Conservation (phyloP, 1,284 basidiomycete species). For the Leccinum angustisporum region DNA sequence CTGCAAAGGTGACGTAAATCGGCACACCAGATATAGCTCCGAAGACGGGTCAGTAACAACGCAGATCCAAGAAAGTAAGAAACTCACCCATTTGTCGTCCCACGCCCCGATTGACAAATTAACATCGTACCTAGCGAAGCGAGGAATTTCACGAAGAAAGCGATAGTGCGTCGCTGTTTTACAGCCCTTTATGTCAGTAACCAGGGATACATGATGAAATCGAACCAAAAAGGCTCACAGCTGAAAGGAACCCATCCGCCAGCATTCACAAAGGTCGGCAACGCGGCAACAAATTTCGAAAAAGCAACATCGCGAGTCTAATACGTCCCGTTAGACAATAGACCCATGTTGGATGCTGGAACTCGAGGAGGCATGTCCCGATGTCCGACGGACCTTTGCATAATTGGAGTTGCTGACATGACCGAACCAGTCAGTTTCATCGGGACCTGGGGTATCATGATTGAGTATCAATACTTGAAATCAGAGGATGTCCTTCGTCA, state of each 20-base stretch:
- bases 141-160: conserved; percentile 79
- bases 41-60: background rate
- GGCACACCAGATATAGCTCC: conserved; percentile 22
- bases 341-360: background rate
- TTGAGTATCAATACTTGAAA: conserved; percentile 4
- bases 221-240: conserved; percentile 37
- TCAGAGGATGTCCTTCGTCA: background rate
- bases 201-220: background rate
- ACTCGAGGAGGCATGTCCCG: background rate
- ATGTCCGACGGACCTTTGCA: conserved; percentile 48
- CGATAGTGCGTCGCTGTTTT: conserved; percentile 64
- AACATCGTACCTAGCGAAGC: conserved; percentile 67
- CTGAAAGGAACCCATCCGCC: conserved; percentile 71
- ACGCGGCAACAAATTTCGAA: conserved; percentile 43
- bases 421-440: conserved; percentile 67
- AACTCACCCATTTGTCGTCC: conserved; percentile 82
- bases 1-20: conserved; percentile 20
- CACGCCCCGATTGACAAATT: conserved; percentile 64
- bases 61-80: background rate
- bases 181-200: background rate
- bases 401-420: conserved; percentile 77
- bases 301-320: conserved; percentile 45
- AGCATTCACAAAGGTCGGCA: conserved; percentile 61
- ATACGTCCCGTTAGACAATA: background rate
- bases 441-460: conserved; percentile 43